Base-by-base conservation (phyloP, 148 eudicot species). In the Silene latifolia region DNA sequence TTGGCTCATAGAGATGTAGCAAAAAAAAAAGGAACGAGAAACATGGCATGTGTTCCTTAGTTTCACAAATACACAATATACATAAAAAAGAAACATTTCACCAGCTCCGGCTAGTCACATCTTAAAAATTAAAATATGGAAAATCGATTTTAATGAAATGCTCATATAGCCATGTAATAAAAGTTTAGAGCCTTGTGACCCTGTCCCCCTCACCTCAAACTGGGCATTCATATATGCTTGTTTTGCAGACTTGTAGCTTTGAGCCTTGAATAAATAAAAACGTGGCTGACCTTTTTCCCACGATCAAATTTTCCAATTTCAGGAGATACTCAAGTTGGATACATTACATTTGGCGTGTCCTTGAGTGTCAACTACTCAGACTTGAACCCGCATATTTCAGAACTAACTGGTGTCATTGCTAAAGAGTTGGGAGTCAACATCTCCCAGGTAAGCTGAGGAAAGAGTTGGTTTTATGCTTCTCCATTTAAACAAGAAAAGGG, bases 381-480 rank as follows among this genome's bases (percentile, higher is more conserved):
- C 61, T 77, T 95, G 86, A 88, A 89, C 77, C 91, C 97, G 72
- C 91, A 61, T 51, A 65, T 95, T 39, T 32, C 86, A 32, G 90
- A 92, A 73, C 87, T 95, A 53, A 74, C 88, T 59, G 79, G 87
- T 58, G 32, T 77, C 19, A 82, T 95, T 83, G 89, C 93, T 69
- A 76, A 87, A 78, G 91, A 89, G 70, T 80, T 95, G 32, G 84
- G 75, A 75, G 86, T 92, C 44, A 83, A 88, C 67, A 48, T 18
- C 63, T 90, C 96, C 54, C 97, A 92, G 96, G 99, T 90, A 74
- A 79, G 67, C 39, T 71, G 24, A 4, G 56, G 39, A 64, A n/a
- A 35, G 20, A 68, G 66, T 21, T 61, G 66, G 20, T 63, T 56
- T 72, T 29, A 10, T 27, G 46, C 42, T 15, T 66, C 19, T 39